Conservation (phyloP, 371 early-diverging fungal species). For the Mortierella sp. region DNA sequence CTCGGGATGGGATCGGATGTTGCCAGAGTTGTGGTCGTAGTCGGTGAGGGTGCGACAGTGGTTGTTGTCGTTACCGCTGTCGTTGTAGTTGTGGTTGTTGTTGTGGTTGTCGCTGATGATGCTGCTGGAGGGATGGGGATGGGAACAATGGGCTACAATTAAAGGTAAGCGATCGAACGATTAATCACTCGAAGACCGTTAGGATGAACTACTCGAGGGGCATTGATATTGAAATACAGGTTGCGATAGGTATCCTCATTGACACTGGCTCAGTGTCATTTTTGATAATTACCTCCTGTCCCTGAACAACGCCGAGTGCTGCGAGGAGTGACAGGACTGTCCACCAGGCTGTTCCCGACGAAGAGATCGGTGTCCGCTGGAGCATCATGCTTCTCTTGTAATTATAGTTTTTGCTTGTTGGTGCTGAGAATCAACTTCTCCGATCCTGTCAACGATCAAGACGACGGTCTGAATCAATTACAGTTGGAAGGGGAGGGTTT, state of each 20-base stretch:
- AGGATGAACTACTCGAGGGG: too few species aligned
- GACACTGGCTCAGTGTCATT: neutral
- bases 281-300: slow-evolving; percentile 2
- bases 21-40: neutral
- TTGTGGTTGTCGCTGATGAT: neutral
- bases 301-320: slow-evolving; percentile 30
- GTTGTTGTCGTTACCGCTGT: slow-evolving; percentile 4
- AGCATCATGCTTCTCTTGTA: too few species aligned
- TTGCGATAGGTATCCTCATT: too few species aligned
- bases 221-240: neutral
- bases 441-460: neutral
- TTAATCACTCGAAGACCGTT: too few species aligned
- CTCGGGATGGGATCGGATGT: neutral
- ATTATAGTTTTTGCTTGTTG: too few species aligned
- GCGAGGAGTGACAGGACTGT: slow-evolving; percentile 23
- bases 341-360: slow-evolving; percentile 1
- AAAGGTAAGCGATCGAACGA: too few species aligned
- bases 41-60: neutral
- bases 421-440: slow-evolving; percentile 7
- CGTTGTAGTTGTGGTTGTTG: neutral
- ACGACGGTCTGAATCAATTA: neutral
- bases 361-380: neutral
- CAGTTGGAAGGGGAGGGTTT: neutral
- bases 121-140: too few species aligned
- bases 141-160: too few species aligned